A percentile compares a stretch with the other conserved stretches of the same genome.
phyloP scores from a whole-genome alignment of 257 asterid genomes.

The Solanum sejunctum region DNA sequence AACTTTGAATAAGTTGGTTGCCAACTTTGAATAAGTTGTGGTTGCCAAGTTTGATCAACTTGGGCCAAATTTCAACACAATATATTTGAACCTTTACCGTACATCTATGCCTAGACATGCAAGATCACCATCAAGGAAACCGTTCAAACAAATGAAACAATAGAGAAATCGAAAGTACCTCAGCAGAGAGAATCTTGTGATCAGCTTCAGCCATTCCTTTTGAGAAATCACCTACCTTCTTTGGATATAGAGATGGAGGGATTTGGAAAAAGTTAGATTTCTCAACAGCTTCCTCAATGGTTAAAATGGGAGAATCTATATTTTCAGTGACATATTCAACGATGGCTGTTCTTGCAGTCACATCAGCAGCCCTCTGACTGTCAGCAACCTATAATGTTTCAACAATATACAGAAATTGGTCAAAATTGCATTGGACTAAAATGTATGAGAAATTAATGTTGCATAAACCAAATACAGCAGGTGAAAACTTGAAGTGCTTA shows the following conservation, averaged over 20 bases:
- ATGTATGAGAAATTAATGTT: not conserved
- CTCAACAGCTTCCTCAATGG: slow-evolving; percentile 59
- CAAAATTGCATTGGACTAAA: too few relatives aligned
- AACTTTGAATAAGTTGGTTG: too few relatives aligned
- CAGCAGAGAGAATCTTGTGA: slow-evolving; percentile 45
- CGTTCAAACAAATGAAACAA: not conserved
- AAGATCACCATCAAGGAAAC: not conserved
- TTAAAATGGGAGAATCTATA: slow-evolving; percentile 51
- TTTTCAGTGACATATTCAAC: slow-evolving; percentile 35
- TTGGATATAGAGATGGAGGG: slow-evolving; percentile 29
- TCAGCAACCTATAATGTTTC: slow-evolving; percentile 32
- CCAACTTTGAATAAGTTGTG: too few relatives aligned
- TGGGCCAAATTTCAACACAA: too few relatives aligned
- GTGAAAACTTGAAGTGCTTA: slow-evolving; percentile 13
- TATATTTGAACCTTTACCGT: slow-evolving; percentile 8
- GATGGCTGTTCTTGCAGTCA: slow-evolving; percentile 37
- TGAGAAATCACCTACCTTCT: slow-evolving; percentile 44
- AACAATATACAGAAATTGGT: not conserved
- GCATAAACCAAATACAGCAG: too few relatives aligned
- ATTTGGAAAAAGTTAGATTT: slow-evolving; percentile 40
- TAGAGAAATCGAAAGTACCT: slow-evolving; percentile 21
- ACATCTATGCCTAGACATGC: not conserved
- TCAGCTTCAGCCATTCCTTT: slow-evolving; percentile 73
- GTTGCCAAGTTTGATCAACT: too few relatives aligned
- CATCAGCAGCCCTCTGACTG: slow-evolving; percentile 40